Evolutionary conservation across 176 grass and related monocot genomes (phyloP).

Genomic region (Oryza nivara): DNA sequence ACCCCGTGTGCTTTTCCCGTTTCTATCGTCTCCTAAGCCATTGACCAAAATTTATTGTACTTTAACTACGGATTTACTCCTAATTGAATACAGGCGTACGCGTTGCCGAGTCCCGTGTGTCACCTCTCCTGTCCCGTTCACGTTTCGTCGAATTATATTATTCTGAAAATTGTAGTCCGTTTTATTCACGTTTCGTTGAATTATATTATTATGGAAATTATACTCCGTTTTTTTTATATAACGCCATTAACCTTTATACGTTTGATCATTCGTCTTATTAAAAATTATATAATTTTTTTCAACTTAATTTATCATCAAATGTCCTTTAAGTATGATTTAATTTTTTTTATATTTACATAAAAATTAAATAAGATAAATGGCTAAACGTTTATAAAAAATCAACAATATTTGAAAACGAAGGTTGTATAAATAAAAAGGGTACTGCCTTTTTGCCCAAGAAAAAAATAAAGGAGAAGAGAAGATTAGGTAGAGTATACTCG

Average conservation of each 20-base stretch:
- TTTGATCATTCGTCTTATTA: no score
- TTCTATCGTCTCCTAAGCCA: constrained; percentile 7
- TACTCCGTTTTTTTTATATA: no score
- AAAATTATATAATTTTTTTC: no score
- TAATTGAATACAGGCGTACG: background rate
- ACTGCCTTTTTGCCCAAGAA: constrained; percentile 17
- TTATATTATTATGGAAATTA: no score
- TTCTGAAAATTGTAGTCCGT: background rate
- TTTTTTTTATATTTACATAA: no score
- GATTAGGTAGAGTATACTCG: background rate
- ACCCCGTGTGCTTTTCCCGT: background rate
- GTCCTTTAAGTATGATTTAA: no score
- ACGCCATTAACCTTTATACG: no score
- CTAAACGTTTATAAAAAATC: no score
- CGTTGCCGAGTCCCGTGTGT: background rate
- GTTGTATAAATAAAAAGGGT: background rate
- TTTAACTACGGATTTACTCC: background rate
- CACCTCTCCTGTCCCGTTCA: background rate
- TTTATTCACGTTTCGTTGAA: no score
- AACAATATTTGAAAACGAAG: no score
- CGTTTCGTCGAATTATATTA: background rate
- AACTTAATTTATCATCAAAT: no score
- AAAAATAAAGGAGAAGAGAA: background rate
- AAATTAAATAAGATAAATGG: no score
- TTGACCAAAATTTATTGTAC: constrained; percentile 30